A percentile compares a stretch with the other conserved stretches of the same genome.
These are phyloP conservation scores for Xylaria multiplex DNA, from an alignment of 2,329 filamentous ascomycete species.

Conservation along the genomic window DNA sequence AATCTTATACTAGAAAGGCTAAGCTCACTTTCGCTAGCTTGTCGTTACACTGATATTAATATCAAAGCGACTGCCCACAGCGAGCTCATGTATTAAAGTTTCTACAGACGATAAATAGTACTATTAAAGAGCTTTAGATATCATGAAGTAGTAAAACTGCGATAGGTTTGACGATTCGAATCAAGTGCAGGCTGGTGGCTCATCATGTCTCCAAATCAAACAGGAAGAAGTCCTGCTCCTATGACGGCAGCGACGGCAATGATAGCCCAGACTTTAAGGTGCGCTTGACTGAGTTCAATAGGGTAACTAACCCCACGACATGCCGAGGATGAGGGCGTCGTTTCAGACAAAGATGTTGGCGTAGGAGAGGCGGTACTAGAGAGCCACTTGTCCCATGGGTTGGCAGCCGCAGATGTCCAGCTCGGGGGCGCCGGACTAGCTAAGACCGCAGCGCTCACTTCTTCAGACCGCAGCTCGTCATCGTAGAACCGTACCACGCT, in stretches of 20 bases:
- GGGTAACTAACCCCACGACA: conserved; percentile 6
- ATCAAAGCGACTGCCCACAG: too few relatives aligned
- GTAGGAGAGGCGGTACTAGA: conserved; percentile 20
- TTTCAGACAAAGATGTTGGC: conserved; percentile 18
- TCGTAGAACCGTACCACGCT: conserved; percentile 41
- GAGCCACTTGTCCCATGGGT: conserved; percentile 27
- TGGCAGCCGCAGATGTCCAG: conserved; percentile 39
- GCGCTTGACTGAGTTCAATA: neutral
- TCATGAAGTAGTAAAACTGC: too few relatives aligned
- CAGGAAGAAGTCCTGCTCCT: conserved; percentile 29
- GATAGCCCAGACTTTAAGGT: conserved; percentile 33
- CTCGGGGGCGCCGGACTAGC: conserved; percentile 41
- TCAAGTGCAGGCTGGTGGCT: neutral
- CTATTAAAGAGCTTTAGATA: too few relatives aligned
- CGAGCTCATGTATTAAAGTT: too few relatives aligned
- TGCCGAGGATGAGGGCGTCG: conserved; percentile 29
- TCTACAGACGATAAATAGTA: too few relatives aligned
- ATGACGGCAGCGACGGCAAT: conserved; percentile 23
- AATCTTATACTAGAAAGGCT: too few relatives aligned
- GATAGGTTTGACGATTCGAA: too few relatives aligned
- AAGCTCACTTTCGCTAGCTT: too few relatives aligned
- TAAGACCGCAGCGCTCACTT: conserved; percentile 33
- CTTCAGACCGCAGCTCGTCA: conserved; percentile 26
- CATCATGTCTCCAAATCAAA: conserved; percentile 15
- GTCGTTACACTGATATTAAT: too few relatives aligned